Conservation (phyloP, 148 eudicot genomes). For the Mesembryanthemum crystallinum region DNA sequence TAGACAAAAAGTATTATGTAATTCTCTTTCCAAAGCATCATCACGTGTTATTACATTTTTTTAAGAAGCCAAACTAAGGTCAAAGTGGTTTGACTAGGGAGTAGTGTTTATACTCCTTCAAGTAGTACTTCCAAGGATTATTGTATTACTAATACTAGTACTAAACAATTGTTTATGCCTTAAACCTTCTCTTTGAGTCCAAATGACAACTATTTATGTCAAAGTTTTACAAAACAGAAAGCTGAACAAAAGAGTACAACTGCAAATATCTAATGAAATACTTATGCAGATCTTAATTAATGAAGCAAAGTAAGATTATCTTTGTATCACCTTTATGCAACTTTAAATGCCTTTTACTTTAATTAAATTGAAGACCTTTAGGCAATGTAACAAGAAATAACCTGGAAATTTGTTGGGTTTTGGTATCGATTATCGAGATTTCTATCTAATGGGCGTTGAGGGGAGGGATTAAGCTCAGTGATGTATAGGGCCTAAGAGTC, state of each 20-base stretch:
- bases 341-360: neutral
- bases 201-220: conserved; percentile 22
- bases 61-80: conserved; percentile 9
- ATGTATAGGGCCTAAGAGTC: no score
- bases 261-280: conserved; percentile 16
- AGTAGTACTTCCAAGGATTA: neutral
- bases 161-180: neutral
- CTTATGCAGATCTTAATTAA: conserved; percentile 15
- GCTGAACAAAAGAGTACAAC: conserved; percentile 18
- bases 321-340: conserved; percentile 6
- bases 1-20: conserved; percentile 23
- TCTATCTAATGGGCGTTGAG: no score
- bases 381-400: neutral
- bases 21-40: conserved; percentile 26
- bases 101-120: conserved; percentile 11
- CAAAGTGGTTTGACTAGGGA: conserved; percentile 25
- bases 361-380: neutral
- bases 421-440: no score
- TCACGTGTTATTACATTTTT: conserved; percentile 23
- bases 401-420: no score
- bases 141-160: neutral
- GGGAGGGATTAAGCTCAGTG: no score
- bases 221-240: neutral
- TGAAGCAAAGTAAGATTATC: neutral
- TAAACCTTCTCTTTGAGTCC: neutral